These are phyloP conservation scores for Cnidoscolus chayamansa DNA, from an alignment of 441 rosid species.

Conservation along the genomic window DNA sequence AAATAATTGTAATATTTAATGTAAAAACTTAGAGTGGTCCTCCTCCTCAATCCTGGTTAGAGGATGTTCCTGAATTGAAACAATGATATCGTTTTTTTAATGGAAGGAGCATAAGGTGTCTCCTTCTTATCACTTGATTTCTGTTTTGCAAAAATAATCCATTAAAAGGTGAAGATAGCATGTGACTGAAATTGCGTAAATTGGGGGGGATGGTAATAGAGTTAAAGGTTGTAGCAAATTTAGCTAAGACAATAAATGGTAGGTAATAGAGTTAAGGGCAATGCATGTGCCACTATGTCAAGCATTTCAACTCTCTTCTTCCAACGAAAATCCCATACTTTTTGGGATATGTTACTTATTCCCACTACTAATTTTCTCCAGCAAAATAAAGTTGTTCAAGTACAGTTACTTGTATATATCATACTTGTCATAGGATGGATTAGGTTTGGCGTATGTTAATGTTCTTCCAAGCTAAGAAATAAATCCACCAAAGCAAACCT, in stretches of 20 bases:
- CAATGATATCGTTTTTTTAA: too few species aligned
- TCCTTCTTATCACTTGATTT: too few species aligned
- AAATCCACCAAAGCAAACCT: not conserved
- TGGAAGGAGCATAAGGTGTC: too few species aligned
- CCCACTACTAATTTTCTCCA: not conserved
- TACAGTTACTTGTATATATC: too few species aligned
- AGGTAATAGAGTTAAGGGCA: too few species aligned
- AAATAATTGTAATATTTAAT: not conserved
- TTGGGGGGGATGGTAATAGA: too few species aligned
- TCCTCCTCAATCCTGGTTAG: not conserved
- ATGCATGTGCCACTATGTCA: not conserved
- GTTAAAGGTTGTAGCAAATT: too few species aligned
- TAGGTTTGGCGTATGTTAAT: not conserved
- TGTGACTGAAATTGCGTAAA: too few species aligned
- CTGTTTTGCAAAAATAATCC: too few species aligned
- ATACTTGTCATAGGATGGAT: too few species aligned
- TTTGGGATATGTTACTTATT: not conserved
- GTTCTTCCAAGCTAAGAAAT: slow-evolving; percentile 21
- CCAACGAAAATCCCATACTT: not conserved
- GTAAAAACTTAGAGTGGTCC: not conserved
- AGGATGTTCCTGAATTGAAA: not conserved
- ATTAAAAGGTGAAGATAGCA: too few species aligned
- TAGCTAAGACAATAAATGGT: too few species aligned
- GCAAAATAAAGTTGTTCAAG: not conserved
- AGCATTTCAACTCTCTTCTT: not conserved